These are phyloP conservation scores for Mycena vulgaris DNA, from an alignment of 768 basidiomycete species.

Conservation along the genomic window DNA sequence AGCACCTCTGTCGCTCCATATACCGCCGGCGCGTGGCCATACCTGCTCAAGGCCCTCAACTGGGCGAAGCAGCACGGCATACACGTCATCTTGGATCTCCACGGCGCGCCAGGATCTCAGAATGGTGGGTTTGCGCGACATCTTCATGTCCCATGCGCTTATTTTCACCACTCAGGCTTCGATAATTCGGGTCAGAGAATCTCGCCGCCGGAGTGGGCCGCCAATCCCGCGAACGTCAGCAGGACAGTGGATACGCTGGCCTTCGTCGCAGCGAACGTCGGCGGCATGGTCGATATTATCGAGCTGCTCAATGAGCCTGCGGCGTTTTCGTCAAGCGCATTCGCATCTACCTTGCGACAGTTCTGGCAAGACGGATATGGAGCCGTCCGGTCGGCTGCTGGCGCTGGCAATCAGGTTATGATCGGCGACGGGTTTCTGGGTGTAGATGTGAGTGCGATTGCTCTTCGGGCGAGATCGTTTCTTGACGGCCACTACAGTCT, in stretches of 20 bases:
- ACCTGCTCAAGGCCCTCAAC: conserved; percentile 72
- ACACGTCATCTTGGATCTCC: conserved; percentile 83
- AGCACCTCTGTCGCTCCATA: conserved; percentile 41
- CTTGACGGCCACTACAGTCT: conserved; percentile 50
- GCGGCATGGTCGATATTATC: conserved; percentile 72
- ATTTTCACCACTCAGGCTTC: conserved; percentile 59
- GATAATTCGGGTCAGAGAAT: conserved; percentile 84
- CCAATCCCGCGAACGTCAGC: conserved; percentile 57
- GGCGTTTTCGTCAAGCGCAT: conserved; percentile 63
- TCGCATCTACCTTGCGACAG: conserved; percentile 60
- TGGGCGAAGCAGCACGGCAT: conserved; percentile 76
- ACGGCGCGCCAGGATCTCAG: conserved; percentile 77
- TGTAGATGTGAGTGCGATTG: conserved; percentile 57
- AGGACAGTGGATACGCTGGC: neutral
- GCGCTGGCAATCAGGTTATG: conserved; percentile 70
- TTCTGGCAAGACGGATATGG: conserved; percentile 76
- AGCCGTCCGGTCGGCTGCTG: conserved; percentile 66
- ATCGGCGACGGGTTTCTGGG: conserved; percentile 82
- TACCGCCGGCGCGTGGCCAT: conserved; percentile 74
- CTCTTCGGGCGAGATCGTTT: conserved; percentile 6
- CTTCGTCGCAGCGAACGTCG: conserved; percentile 64
- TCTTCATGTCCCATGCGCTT: neutral
- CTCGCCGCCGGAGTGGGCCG: conserved; percentile 68
- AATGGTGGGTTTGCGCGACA: conserved; percentile 41
- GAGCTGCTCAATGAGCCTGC: conserved; percentile 82